Base-by-base conservation (phyloP, 768 basidiomycete genomes). In the Lentinula boryana region DNA sequence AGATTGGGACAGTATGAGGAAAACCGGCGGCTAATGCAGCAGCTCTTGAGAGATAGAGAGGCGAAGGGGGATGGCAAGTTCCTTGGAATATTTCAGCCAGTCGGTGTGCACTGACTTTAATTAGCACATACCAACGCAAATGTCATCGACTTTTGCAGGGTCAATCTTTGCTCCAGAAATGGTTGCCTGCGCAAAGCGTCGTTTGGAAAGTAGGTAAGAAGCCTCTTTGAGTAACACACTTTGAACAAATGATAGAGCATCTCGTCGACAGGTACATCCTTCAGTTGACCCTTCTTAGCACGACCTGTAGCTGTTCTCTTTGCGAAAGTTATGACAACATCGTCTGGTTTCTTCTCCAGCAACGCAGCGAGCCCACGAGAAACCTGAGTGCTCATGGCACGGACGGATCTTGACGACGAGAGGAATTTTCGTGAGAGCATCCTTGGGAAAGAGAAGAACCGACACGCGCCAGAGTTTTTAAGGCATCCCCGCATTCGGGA, bases 281-380 rank as follows among this genome's bases (percentile, higher is more conserved):
- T 96, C 69, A 95, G 80, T 60, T 94, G 94, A 23, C 96, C 96
- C 72, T 96, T 98, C 80, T 85, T 92, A 38, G 89, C 88, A 68
- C 79, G 85, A 27, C 93, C 91, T 64, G 93, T 80, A n/a, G 93
- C 85, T n/a, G 92, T 95, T 54, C 95, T 85, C 70, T 89, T 88
- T 12, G 91, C 93, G 66, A 91, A 91, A 2, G 91, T 92, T 62
- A 97, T 87, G 63, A 96, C 94, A 15, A 95, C 90, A 72, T 96
- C 94, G 63, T 92, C 84, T 0, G 87, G 82, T 56, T 79, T 84
- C 79, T 85, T 89, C 71, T 87, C 78, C 33, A 91, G 76, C 51
- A 92, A 70, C 7, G 78, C 76, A 36, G 79, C 62, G 35, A 82
- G 76, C 10, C 86, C 85, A 65, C 60, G 80, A 68, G 71, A 83